Percentiles rank a stretch among this genome's conserved stretches.
Evolutionary conservation across 768 basidiomycete species (phyloP).

Genomic region (Trametopsis cervina): DNA sequence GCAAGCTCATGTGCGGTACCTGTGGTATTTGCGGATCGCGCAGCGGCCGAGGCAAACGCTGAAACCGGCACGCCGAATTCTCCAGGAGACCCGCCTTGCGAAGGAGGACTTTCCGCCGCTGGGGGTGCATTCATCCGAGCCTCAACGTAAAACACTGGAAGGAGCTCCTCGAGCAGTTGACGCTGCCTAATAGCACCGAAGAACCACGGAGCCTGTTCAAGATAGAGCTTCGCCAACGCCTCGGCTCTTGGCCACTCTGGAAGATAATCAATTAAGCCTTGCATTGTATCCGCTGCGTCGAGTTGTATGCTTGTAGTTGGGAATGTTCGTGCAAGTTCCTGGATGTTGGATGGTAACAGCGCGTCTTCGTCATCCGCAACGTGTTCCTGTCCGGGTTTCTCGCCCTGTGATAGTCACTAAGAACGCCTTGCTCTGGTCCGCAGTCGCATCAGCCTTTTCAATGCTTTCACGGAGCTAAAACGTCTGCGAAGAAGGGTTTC

Average conservation of each 20-base stretch:
- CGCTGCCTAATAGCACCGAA: constrained; percentile 61
- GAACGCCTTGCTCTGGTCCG: neutral
- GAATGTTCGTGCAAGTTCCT: constrained; percentile 33
- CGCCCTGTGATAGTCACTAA: too few species aligned
- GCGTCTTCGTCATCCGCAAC: neutral
- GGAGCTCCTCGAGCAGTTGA: constrained; percentile 60
- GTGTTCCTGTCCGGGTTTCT: constrained; percentile 5
- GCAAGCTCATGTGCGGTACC: constrained; percentile 27
- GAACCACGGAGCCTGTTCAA: constrained; percentile 78
- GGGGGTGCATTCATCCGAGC: constrained; percentile 38
- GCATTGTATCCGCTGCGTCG: constrained; percentile 8
- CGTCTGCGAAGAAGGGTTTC: neutral
- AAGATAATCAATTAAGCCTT: constrained; percentile 43
- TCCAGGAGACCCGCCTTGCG: constrained; percentile 7
- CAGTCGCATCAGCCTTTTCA: neutral
- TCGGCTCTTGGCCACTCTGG: constrained; percentile 54
- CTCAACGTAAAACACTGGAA: constrained; percentile 58
- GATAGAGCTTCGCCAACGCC: constrained; percentile 59
- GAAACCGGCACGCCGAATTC: constrained; percentile 25
- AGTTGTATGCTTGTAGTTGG: constrained; percentile 35
- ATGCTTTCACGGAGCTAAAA: neutral
- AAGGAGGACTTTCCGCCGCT: neutral
- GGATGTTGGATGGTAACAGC: constrained; percentile 12
- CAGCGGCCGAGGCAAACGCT: constrained; percentile 37
- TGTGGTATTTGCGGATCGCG: constrained; percentile 30